Evolutionary conservation across 2,329 filamentous ascomycete species (phyloP), one percentile per base, ranked within the genome.

Genomic region (Pseudopyricularia javanii): DNA sequence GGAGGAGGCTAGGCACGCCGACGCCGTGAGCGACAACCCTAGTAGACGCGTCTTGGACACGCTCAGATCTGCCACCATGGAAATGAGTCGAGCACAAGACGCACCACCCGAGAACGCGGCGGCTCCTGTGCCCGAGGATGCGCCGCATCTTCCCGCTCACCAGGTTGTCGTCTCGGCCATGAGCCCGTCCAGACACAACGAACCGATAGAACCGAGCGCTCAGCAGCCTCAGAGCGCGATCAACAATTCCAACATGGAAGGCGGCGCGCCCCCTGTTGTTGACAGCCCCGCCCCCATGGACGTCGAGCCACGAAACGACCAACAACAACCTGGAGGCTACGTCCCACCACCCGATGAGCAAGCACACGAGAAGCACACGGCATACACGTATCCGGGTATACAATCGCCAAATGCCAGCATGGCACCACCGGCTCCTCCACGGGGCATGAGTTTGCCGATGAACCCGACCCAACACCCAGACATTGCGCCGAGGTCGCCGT

Each of bases 401-500:
- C 64, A 78, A 20, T 70, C 75, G 47, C 64, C 70, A 3, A 66
- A 65, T 28, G 61, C 62, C 11, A 64, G 65, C 53, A 69, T 78
- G 60, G 61, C 74, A 35, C 69, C 74, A 5, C 68, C 72, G 2
- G 56, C 64, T 30, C 74, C 66, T 32, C 54, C 63, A 45, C 63
- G 80, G 47, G 75, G 74, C 28, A 76, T 81, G 70, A 83, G 74
- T 60, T 74, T 80, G 57, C 78, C 80, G 7, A 74, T 80, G 68
- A 47, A 37, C n/a, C 15, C 50, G 8, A 60, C 68, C 54, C 66
- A 62, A 20, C 68, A 65, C 61, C 58, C 74, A 62, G 65, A 72
- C 58, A 54, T 74, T 61, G 60, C 73, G 52, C 82, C 83, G 49
- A 80, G 82, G 60, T 88, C 89, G 6, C 84, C 86, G 0, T 83